Evolutionary conservation across 2,329 filamentous ascomycete species (phyloP).

Genomic region (Cercospora beticola): DNA sequence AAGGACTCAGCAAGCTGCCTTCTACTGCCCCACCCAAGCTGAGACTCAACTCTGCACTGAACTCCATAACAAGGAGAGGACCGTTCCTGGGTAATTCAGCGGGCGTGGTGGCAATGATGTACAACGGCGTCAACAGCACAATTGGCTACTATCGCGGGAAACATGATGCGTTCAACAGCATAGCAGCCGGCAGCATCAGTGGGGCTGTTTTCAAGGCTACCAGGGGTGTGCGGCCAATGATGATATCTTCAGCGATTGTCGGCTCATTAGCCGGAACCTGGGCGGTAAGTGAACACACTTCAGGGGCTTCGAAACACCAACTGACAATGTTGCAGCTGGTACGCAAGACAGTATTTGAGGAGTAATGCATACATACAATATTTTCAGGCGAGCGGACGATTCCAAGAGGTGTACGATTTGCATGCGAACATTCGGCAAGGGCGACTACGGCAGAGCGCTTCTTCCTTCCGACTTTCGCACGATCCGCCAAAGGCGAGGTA

Average conservation of each 20-base stretch:
- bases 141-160: constrained; percentile 77
- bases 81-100: constrained; percentile 96
- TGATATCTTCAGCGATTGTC: constrained; percentile 89
- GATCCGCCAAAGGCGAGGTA: neutral
- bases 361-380: constrained; percentile 9
- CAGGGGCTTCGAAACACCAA: neutral
- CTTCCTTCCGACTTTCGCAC: neutral
- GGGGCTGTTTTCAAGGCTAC: constrained; percentile 98
- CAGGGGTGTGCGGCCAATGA: constrained; percentile 82
- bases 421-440: constrained; percentile 5
- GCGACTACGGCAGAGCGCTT: constrained; percentile 11
- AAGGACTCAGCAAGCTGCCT: constrained; percentile 74
- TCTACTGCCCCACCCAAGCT: constrained; percentile 80
- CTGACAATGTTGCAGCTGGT: constrained; percentile 23
- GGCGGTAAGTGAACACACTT: constrained; percentile 68
- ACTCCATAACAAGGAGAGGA: constrained; percentile 87
- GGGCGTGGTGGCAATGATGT: constrained; percentile 91
- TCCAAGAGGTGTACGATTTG: constrained; percentile 4
- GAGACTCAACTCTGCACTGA: constrained; percentile 88
- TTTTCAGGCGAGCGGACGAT: constrained; percentile 2
- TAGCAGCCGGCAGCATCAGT: constrained; percentile 79
- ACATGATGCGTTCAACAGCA: constrained; percentile 87
- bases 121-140: constrained; percentile 87
- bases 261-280: constrained; percentile 80
- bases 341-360: constrained; percentile 29